phyloP scores from a whole-genome alignment of 768 basidiomycete genomes.

The Phylloporus arenicola region DNA sequence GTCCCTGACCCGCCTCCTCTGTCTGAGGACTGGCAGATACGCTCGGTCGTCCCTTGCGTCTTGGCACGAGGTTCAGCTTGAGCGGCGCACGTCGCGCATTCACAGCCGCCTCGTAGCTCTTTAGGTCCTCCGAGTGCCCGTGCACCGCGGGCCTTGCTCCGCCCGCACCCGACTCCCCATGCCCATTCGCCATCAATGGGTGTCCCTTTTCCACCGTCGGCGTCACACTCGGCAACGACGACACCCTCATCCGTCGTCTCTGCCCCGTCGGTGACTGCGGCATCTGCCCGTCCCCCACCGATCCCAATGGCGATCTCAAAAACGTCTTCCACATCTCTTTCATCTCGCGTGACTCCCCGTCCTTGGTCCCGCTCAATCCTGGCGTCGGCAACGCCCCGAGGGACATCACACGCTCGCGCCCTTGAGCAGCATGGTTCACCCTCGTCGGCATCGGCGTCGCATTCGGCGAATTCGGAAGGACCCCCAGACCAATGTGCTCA shows the following conservation, averaged over 20 bases:
- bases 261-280: slow-evolving; percentile 27
- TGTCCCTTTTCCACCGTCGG: slow-evolving; percentile 37
- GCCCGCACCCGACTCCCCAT: slow-evolving; percentile 19
- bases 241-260: slow-evolving; percentile 49
- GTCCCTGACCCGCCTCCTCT: slow-evolving; percentile 1
- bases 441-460: slow-evolving; percentile 43
- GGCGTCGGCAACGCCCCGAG: slow-evolving; percentile 30
- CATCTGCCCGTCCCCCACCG: slow-evolving; percentile 10
- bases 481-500: slow-evolving; percentile 25
- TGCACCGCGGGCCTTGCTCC: slow-evolving; percentile 40
- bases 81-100: slow-evolving; percentile 61
- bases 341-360: slow-evolving; percentile 44
- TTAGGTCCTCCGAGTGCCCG: slow-evolving; percentile 54
- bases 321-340: slow-evolving; percentile 73
- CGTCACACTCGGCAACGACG: slow-evolving; percentile 68
- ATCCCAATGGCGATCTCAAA: slow-evolving; percentile 56
- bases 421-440: slow-evolving; percentile 17
- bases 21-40: slow-evolving; percentile 17
- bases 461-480: slow-evolving; percentile 37
- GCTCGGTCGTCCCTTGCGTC: slow-evolving; percentile 26
- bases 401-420: slow-evolving; percentile 23
- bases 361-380: slow-evolving; percentile 27
- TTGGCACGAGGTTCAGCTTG: slow-evolving; percentile 50
- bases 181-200: slow-evolving; percentile 15
- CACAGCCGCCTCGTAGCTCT: slow-evolving; percentile 71